phyloP scores from a whole-genome alignment of 352 stramenopile species.

The Globisporangium echinulatum region DNA sequence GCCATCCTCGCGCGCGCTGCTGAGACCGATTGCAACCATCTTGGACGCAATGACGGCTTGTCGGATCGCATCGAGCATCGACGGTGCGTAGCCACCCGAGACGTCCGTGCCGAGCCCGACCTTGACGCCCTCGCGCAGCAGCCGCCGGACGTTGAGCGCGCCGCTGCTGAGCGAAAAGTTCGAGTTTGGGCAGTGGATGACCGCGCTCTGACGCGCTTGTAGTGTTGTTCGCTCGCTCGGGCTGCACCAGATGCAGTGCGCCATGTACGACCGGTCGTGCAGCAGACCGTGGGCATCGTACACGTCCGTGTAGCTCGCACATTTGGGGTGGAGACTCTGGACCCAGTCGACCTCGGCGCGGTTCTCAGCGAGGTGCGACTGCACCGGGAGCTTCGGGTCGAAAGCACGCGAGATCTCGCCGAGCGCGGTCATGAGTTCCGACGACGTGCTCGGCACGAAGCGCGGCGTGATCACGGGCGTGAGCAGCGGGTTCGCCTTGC shows the following conservation, averaged over 20 bases:
- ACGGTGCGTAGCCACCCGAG: slow-evolving; percentile 90
- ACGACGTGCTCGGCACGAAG: slow-evolving; percentile 89
- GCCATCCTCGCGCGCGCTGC: slow-evolving; percentile 34
- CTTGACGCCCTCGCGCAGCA: slow-evolving; percentile 75
- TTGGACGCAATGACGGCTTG: slow-evolving; percentile 89
- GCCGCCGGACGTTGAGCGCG: slow-evolving; percentile 72
- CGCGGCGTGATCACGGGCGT: slow-evolving; percentile 90
- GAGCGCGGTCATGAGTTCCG: slow-evolving; percentile 79
- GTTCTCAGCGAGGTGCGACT: slow-evolving; percentile 91
- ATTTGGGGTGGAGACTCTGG: slow-evolving; percentile 73
- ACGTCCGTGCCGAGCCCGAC: slow-evolving; percentile 94
- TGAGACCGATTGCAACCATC: slow-evolving; percentile 59
- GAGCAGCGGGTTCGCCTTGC: slow-evolving; percentile 64
- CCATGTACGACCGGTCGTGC: slow-evolving; percentile 89
- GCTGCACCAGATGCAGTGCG: slow-evolving; percentile 91
- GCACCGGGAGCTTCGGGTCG: slow-evolving; percentile 67
- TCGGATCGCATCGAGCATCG: slow-evolving; percentile 90
- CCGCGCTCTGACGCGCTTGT: slow-evolving; percentile 41
- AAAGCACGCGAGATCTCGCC: slow-evolving; percentile 77
- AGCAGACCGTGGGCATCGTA: slow-evolving; percentile 86
- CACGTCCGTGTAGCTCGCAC: slow-evolving; percentile 70
- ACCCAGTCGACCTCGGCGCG: slow-evolving; percentile 86
- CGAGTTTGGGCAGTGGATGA: slow-evolving; percentile 94
- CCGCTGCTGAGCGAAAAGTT: slow-evolving; percentile 93
- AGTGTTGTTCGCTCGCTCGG: slow-evolving; percentile 72